Evolutionary conservation across 2,329 filamentous ascomycete genomes (phyloP).

Genomic region (Colletotrichum eremochloae): DNA sequence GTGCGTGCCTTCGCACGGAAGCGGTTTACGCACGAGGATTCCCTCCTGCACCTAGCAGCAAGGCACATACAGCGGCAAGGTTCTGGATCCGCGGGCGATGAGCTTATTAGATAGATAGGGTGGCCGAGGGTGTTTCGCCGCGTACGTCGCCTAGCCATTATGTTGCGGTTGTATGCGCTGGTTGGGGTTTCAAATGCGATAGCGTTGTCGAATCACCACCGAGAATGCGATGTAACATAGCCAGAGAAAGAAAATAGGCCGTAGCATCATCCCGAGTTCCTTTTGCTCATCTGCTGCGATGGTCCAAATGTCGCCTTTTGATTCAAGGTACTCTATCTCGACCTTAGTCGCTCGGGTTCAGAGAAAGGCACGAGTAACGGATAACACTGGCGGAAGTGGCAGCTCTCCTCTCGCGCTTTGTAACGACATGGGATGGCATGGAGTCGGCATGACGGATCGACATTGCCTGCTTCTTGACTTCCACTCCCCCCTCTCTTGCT

Average conservation of each 20-base stretch:
- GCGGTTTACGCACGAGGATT: slow-evolving; percentile 27
- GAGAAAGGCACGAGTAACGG: slow-evolving; percentile 9
- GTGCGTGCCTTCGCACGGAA: slow-evolving; percentile 21
- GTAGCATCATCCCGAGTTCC: slow-evolving; percentile 18
- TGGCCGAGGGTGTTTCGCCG: slow-evolving; percentile 19
- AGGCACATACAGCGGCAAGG: slow-evolving; percentile 16
- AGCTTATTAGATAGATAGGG: slow-evolving; percentile 20
- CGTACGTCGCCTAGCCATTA: slow-evolving; percentile 23
- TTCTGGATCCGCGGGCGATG: slow-evolving; percentile 30
- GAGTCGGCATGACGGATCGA: slow-evolving; percentile 28
- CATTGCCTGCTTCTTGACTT: slow-evolving; percentile 20
- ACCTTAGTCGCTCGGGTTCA: slow-evolving; percentile 22
- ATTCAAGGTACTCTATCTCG: slow-evolving; percentile 15
- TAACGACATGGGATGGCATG: slow-evolving; percentile 17
- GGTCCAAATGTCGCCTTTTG: slow-evolving; percentile 29
- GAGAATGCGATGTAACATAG: slow-evolving; percentile 8
- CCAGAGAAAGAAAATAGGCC: slow-evolving; percentile 13
- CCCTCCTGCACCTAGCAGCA: slow-evolving; percentile 8
- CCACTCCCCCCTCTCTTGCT: not conserved
- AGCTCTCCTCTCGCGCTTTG: slow-evolving; percentile 29
- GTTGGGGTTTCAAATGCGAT: slow-evolving; percentile 36
- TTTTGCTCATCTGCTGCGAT: slow-evolving; percentile 15
- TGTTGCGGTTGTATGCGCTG: slow-evolving; percentile 40
- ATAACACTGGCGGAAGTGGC: slow-evolving; percentile 9
- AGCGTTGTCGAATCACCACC: slow-evolving; percentile 34